A percentile compares a stretch with the other conserved stretches of the same genome.
phyloP scores from a whole-genome alignment of 768 basidiomycete species.

The Gloeophyllum trabeum region DNA sequence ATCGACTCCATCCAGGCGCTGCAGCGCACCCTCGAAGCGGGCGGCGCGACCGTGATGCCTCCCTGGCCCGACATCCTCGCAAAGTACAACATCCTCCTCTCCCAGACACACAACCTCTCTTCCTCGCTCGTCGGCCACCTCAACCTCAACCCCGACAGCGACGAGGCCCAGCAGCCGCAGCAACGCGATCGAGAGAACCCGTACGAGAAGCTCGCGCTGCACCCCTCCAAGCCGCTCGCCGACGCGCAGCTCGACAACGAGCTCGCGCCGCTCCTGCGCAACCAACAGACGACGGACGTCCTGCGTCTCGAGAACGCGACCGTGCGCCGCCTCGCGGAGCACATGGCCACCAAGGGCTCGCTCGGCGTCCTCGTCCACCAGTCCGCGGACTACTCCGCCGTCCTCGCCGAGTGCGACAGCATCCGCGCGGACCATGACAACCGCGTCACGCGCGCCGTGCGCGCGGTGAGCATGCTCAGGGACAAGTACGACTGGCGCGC shows the following conservation, averaged over 20 bases:
- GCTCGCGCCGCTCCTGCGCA: constrained; percentile 64
- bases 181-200: constrained; percentile 25
- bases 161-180: constrained; percentile 7
- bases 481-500: constrained; percentile 80
- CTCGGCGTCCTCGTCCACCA: constrained; percentile 21
- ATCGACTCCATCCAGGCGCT: constrained; percentile 64
- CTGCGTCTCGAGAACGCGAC: constrained; percentile 59
- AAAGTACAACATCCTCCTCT: constrained; percentile 78
- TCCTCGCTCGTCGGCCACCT: constrained; percentile 38
- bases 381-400: constrained; percentile 37
- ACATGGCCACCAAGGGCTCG: constrained; percentile 30
- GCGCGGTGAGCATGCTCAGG: constrained; percentile 65
- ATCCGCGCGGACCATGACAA: constrained; percentile 64
- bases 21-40: constrained; percentile 50
- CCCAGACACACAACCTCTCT: constrained; percentile 72
- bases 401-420: constrained; percentile 52
- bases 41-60: constrained; percentile 50
- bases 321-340: constrained; percentile 57
- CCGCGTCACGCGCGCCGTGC: constrained; percentile 66
- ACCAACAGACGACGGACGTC: constrained; percentile 72
- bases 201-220: constrained; percentile 57
- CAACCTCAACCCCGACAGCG: constrained; percentile 8
- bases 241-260: constrained; percentile 65
- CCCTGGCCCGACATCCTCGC: constrained; percentile 81
- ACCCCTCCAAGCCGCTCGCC: constrained; percentile 45